Conservation (phyloP, 306 rosid species). For the Rosa chinensis region DNA sequence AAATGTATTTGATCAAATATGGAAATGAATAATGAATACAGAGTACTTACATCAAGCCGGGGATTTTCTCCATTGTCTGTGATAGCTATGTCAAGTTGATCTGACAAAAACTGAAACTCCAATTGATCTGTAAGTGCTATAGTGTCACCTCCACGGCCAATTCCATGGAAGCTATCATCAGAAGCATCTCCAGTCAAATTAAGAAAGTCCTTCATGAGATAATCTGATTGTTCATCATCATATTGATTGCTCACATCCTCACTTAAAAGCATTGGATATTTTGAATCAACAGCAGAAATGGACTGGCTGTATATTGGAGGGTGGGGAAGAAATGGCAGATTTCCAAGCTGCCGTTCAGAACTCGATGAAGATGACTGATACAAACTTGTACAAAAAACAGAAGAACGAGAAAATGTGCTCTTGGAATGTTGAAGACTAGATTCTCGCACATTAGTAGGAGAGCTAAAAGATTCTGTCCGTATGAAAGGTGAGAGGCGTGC, state of each 20-base stretch:
- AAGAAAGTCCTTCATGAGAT: constrained; percentile 37
- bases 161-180: constrained; percentile 23
- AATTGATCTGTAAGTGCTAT: constrained; percentile 31
- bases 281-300: constrained; percentile 27
- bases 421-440: constrained; percentile 20
- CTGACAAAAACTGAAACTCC: constrained; percentile 38
- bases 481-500: constrained; percentile 34
- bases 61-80: constrained; percentile 42
- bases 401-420: constrained; percentile 38
- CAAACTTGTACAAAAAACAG: constrained; percentile 46
- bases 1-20: neutral
- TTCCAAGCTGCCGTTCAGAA: constrained; percentile 45
- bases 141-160: constrained; percentile 29
- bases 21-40: neutral
- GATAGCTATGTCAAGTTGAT: constrained; percentile 44
- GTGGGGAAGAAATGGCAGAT: constrained; percentile 44
- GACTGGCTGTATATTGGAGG: constrained; percentile 36
- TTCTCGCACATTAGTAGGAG: constrained; percentile 17
- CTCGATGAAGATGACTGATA: constrained; percentile 42
- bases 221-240: constrained; percentile 33
- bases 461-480: constrained; percentile 16
- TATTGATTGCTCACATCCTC: constrained; percentile 20
- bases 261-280: constrained; percentile 20
- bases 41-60: constrained; percentile 39
- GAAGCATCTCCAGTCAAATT: constrained; percentile 32